Base-by-base conservation (phyloP, 1,284 basidiomycete species). In the Phenoliferia sp. region DNA sequence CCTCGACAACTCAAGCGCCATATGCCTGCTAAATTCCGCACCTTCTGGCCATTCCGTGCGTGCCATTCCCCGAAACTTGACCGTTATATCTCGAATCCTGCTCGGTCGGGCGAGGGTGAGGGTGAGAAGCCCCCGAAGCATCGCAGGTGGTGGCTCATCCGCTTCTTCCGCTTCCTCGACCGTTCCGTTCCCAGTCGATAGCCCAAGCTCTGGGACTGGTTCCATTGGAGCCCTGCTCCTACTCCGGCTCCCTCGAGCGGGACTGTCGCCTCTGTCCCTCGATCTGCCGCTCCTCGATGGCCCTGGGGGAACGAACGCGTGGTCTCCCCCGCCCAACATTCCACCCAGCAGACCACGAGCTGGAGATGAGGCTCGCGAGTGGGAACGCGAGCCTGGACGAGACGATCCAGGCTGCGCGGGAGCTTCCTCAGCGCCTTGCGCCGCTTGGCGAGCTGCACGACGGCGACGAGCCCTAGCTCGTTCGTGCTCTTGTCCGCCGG, bases 101-200 rank as follows among this genome's bases (percentile, higher is more conserved):
- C 88, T 93, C 0, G 94, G 87, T 77, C 94, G 95, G 59, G 83
- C 82, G 34, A 97, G 83, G 16, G 86, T 85, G 56, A 99, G 82
- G 1, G 87, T 88, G 66, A 98, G 83, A 16, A 97, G 82, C n/a
- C 94, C 95, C 50, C 95, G 85, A 35, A 99, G 83, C 78, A 94
- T 84, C 9, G 92, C 88, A 2, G 90, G 88, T 6, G 86, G 84
- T 0, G 83, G 81, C 72, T 84, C 83, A 28, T 82, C 77, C n/a
- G 77, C 78, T 12, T 29, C 56, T 22, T 61, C 64, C 3, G 56
- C 52, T n/a, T 57, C 52, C 22, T 58, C 57, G 9, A 19, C 39
- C 3, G 61, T 57, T 58, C 62, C 17, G n/a, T 19, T 34, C 22
- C 59, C 15, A 17, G 50, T 39, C 48, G 48, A 32, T 12, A 31